Base-by-base conservation (phyloP, 73 alveolate genomes). In the Paramecium caudatum region DNA sequence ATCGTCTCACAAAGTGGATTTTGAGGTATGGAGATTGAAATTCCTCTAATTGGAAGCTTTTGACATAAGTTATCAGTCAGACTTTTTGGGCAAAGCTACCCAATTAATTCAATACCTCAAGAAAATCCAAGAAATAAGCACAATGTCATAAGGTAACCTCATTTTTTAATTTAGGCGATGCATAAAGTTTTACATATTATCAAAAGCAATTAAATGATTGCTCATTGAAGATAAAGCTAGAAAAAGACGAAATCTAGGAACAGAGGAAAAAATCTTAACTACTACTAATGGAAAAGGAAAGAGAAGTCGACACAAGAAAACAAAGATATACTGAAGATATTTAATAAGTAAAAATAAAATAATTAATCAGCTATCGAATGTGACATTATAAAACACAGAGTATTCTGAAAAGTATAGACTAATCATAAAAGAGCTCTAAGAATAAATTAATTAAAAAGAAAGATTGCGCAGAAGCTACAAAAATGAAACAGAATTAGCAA, bases 401-500 rank as follows among this genome's bases (percentile, higher is more conserved):
- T n/a, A n/a, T n/a, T n/a, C n/a, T n/a, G n/a, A n/a, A n/a, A n/a
- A n/a, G n/a, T n/a, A n/a, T n/a, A n/a, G n/a, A n/a, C n/a, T n/a
- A n/a, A n/a, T n/a, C n/a, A n/a, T n/a, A n/a, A n/a, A n/a, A n/a
- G n/a, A n/a, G n/a, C n/a, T n/a, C n/a, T n/a, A 55, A 55, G 8
- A 43, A 4, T 55, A 27, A 10, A 55, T 23, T 1, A 43, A 55
- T 23, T 10, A 55, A 55, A 55, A 55, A 55, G 80, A 55, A 5
- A 55, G 80, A 10, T 43, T 55, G 23, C 80, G 45, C 1, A 23
- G 80, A 21, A 55, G 80, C 16, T 55, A 55, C 30, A 55, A 55
- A 43, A 55, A 55, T 55, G 80, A 55, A 55, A 5, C 8, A 55
- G 80, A 55, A 23, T 55, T 55, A 55, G n/a, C n/a, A n/a, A n/a